Evolutionary conservation across 768 basidiomycete species (phyloP), one percentile per base, ranked within the genome.

Genomic region (Tylopilus balloui): DNA sequence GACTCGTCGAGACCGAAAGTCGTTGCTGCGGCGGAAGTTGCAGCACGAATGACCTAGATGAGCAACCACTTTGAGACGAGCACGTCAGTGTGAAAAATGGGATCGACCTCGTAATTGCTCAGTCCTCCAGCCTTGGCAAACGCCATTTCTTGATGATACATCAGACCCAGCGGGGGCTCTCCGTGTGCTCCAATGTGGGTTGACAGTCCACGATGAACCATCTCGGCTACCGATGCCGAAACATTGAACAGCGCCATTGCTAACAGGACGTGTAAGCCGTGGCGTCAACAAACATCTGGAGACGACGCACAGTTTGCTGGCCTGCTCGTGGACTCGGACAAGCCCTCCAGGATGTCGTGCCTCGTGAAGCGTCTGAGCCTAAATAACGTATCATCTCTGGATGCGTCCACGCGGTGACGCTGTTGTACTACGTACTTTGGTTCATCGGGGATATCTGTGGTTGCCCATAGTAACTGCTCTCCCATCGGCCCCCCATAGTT

Each of bases 151-250:
- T 80, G 78, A 51, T 88, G 86, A 55, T 88, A 89, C 68, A 84
- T 85, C n/a, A 83, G 59, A 1, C 86, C 86, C 11, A 86, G 63
- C 0, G 86, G 86, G 3, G 79, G 76, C 62, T 87, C 82, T 15
- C 86, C 86, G 58, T 88, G 86, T 0, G 85, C 85, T 20, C 86
- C 86, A 50, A 88, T 82, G 55, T 84, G 79, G 3, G 80, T 73
- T 21, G 73, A 69, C 14, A 86, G 63, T 12, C 85, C 86, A 47
- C 73, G 77, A 24, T 74, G 66, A 17, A 86, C 79, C 83, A 88
- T 83, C 58, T 80, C 79, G 0, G 84, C 81, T 10, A 82, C 74
- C 3, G 85, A 85, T 11, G 66, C 69, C 6, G 86, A 87, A 4
- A 81, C 83, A 56, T 88, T 88, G 65, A 80, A 86, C 2, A 86